Percentiles rank a stretch among this genome's conserved stretches.
These are phyloP conservation scores for Polyporus tsugae DNA, from an alignment of 1,284 basidiomycete genomes.

Conservation along the genomic window DNA sequence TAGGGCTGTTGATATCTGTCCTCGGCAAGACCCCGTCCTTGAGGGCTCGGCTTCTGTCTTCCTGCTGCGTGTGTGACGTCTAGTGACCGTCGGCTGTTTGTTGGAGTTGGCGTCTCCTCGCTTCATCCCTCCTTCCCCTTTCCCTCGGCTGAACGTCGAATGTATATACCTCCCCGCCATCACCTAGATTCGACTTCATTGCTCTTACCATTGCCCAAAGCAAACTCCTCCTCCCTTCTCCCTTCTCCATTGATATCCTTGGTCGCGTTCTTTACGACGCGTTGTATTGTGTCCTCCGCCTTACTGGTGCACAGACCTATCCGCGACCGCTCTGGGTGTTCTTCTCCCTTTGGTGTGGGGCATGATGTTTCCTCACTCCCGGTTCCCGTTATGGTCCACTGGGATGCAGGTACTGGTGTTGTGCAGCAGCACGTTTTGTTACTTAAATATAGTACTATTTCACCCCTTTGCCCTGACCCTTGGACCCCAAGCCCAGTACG, in stretches of 20 bases:
- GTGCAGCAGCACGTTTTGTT: constrained; percentile 13
- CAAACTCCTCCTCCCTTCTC: neutral
- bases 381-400: neutral
- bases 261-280: neutral
- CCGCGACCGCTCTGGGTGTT: neutral
- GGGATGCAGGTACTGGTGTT: constrained; percentile 1
- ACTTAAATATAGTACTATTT: constrained; percentile 8
- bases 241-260: neutral
- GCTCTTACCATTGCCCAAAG: neutral
- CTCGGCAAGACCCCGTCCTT: neutral
- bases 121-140: constrained; percentile 4
- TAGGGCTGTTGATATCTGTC: constrained; percentile 14
- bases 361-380: neutral
- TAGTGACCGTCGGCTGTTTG: constrained; percentile 10
- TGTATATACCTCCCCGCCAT: constrained; percentile 3
- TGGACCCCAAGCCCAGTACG: constrained; percentile 1
- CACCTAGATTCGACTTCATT: neutral
- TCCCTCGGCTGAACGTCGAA: neutral
- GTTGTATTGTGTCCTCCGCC: neutral
- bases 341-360: neutral
- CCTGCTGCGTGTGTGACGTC: constrained; percentile 12
- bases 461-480: neutral
- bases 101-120: constrained; percentile 16
- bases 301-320: neutral
- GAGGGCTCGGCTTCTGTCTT: constrained; percentile 11